Evolutionary conservation across 2,329 filamentous ascomycete genomes (phyloP).

Genomic region (Apiospora pterosperma): DNA sequence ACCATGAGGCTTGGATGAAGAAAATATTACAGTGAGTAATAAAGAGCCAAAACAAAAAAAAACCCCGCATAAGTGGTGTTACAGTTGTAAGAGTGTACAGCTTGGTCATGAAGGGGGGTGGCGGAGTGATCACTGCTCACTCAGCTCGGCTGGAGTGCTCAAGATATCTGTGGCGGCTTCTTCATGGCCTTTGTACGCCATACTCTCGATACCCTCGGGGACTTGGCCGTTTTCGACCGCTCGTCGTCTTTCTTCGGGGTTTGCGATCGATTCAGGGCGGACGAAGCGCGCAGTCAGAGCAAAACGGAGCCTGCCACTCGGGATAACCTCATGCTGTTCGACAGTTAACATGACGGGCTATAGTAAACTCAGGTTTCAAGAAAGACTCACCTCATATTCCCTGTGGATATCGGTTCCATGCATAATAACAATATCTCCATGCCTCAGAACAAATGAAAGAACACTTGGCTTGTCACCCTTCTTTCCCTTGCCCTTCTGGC

Average conservation of each 20-base stretch:
- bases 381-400: constrained; percentile 47
- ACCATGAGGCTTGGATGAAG: not conserved
- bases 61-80: not conserved
- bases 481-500: constrained; percentile 23
- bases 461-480: constrained; percentile 24
- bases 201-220: constrained; percentile 25
- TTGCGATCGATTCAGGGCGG: constrained; percentile 36
- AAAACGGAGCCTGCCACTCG: constrained; percentile 49
- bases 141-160: not conserved
- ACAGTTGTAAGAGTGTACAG: not conserved
- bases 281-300: constrained; percentile 55
- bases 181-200: constrained; percentile 25
- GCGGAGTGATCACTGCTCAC: not conserved
- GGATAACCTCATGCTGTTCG: constrained; percentile 47
- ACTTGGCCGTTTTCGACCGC: constrained; percentile 29
- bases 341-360: not conserved
- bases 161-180: not conserved
- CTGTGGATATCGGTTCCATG: constrained; percentile 56
- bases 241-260: constrained; percentile 19
- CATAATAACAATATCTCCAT: constrained; percentile 66
- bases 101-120: not conserved
- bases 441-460: constrained; percentile 43
- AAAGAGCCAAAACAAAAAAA: not conserved
- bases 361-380: not conserved
- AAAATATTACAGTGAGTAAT: not conserved